phyloP scores from a whole-genome alignment of 208 protist species.

The Leishmania major region DNA sequence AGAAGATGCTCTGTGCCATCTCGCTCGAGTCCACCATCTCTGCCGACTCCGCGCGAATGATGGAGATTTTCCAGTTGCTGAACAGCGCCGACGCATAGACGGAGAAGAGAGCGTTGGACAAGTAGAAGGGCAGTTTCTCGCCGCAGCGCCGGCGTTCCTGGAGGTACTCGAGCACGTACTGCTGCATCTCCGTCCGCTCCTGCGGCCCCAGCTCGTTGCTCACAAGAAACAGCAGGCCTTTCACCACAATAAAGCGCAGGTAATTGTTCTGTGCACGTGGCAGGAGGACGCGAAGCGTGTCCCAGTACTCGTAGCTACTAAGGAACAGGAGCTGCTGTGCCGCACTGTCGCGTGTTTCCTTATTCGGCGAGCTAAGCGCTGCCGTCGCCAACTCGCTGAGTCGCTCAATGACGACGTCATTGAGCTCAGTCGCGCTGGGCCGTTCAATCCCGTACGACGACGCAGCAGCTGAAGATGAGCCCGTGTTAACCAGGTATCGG shows the following conservation, averaged over 20 bases:
- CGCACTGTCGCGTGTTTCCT: conserved; percentile 53
- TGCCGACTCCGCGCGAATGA: conserved; percentile 38
- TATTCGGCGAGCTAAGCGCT: conserved; percentile 65
- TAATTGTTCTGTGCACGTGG: conserved; percentile 61
- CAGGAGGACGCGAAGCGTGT: conserved; percentile 63
- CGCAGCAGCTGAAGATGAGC: not conserved
- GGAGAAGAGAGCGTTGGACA: conserved; percentile 68
- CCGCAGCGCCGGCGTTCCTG: conserved; percentile 31
- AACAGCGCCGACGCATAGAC: conserved; percentile 76
- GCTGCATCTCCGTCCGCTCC: conserved; percentile 71
- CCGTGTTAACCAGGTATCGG: not conserved
- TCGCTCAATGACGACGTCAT: conserved; percentile 25
- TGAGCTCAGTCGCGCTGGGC: conserved; percentile 12
- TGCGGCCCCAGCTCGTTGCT: conserved; percentile 86
- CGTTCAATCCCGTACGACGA: not conserved
- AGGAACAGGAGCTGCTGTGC: conserved; percentile 74
- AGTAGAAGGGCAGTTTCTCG: conserved; percentile 59
- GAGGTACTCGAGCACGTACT: conserved; percentile 69
- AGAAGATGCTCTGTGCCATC: conserved; percentile 36
- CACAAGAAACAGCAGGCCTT: conserved; percentile 86
- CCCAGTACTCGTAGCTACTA: conserved; percentile 82
- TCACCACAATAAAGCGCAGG: conserved; percentile 80
- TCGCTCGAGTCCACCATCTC: conserved; percentile 32
- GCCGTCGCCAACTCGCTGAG: conserved; percentile 41
- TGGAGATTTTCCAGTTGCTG: conserved; percentile 76